These are phyloP conservation scores for Cornus suecica DNA, from an alignment of 148 eudicot species.

Conservation along the genomic window DNA sequence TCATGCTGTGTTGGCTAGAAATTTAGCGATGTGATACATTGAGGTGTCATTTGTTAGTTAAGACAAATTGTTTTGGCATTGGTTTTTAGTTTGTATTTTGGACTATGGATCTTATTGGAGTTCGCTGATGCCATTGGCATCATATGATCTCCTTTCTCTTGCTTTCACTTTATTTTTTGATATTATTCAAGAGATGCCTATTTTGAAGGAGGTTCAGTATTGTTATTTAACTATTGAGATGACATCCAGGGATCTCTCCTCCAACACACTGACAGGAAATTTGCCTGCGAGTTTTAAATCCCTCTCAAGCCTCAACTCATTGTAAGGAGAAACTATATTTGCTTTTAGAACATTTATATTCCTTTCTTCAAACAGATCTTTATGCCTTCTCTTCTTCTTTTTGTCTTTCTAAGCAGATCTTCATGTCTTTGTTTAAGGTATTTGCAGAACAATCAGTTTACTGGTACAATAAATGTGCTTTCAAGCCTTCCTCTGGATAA, in stretches of 20 bases:
- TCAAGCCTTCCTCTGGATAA: constrained; percentile 44
- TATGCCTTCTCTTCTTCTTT: no score
- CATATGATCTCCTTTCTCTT: neutral
- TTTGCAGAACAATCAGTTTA: constrained; percentile 57
- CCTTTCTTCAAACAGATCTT: neutral
- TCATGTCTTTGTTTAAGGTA: constrained; percentile 37
- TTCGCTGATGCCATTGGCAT: neutral
- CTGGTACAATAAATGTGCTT: constrained; percentile 61
- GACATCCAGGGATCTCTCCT: constrained; percentile 63
- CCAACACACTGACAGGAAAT: constrained; percentile 43
- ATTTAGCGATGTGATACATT: no score
- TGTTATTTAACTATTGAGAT: neutral
- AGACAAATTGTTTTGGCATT: no score
- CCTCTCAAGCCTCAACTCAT: constrained; percentile 39
- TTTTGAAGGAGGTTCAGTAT: neutral
- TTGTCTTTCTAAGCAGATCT: neutral
- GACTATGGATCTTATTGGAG: neutral
- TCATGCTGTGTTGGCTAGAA: neutral
- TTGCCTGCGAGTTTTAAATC: constrained; percentile 50
- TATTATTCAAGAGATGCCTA: neutral
- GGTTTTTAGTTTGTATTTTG: no score
- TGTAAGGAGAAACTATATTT: constrained; percentile 39
- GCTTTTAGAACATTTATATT: neutral
- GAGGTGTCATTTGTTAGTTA: no score
- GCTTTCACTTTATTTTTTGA: neutral